phyloP scores from a whole-genome alignment of 148 eudicot species.

The Vaccinium myrtillus region DNA sequence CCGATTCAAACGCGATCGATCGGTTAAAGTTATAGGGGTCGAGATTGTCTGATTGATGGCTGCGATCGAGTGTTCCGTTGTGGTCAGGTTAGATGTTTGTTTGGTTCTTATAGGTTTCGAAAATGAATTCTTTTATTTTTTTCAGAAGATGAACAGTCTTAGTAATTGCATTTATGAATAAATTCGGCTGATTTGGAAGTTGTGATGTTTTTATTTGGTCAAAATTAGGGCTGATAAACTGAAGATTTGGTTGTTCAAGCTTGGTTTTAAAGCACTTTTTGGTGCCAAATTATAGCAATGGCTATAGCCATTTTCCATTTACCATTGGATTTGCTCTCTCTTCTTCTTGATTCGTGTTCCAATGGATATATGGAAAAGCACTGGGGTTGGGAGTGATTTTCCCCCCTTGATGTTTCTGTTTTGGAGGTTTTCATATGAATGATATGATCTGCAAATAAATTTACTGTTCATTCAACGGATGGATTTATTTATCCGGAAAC shows the following conservation, averaged over 20 bases:
- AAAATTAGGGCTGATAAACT: not conserved
- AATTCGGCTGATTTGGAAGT: too few relatives aligned
- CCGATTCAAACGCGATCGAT: slow-evolving; percentile 21
- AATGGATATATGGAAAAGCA: not conserved
- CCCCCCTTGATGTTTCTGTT: too few relatives aligned
- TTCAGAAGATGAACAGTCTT: not conserved
- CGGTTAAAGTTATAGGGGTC: slow-evolving; percentile 13
- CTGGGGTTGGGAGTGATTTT: not conserved
- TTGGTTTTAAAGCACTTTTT: not conserved
- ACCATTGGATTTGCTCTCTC: too few relatives aligned
- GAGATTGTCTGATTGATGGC: slow-evolving; percentile 34
- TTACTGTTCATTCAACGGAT: not conserved
- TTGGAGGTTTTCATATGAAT: not conserved
- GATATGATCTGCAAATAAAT: not conserved
- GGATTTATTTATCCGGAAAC: not conserved
- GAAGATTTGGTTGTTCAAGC: not conserved
- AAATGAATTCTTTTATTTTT: too few relatives aligned
- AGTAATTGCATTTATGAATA: not conserved
- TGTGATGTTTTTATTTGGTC: not conserved
- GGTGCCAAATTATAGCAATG: too few relatives aligned
- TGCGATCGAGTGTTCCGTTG: not conserved
- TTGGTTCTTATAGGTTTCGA: not conserved
- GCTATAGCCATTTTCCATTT: too few relatives aligned
- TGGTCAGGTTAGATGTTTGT: slow-evolving; percentile 5
- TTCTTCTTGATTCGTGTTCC: not conserved